Evolutionary conservation across 129 eudicot genomes (phyloP), one percentile per base, ranked within the genome.

Genomic region (Heracleum sosnowskyi): DNA sequence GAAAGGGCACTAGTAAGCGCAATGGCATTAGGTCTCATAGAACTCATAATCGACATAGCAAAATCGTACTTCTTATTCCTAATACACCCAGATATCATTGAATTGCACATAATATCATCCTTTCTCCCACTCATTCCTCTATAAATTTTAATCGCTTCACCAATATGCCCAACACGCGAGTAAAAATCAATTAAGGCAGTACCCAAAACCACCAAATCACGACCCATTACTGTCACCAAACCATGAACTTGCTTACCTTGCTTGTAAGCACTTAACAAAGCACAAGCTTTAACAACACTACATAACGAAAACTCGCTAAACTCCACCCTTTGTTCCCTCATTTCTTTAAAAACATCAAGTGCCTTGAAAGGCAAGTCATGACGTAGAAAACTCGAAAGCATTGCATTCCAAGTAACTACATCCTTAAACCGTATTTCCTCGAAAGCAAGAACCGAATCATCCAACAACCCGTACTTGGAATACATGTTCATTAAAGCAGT

Each of bases 321-420:
- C 37, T 78, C 82, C 40, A 84, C 82, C 34, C 49, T 73, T 66
- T 81, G 78, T 34, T 70, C 62, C 33, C 80, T 78, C 84, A 84
- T 81, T 29, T 73, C 78, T 42, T 16, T 51, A 80, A 80, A 73
- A 41, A 77, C 57, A 36, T 46, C 53, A 5, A 84, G 62, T 7
- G 85, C 82, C 62, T 81, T 81, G 34, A 62, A 29, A 70, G 82
- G 78, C 26, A 71, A 41, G 7, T 70, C 82, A 41, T 81, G 73
- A 41, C 80, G 83, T 69, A 84, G 16, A 78, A 62, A 84, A 31
- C 79, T 62, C 0, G 84, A 84, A 24, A 84, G 66, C 82, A 84
- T 63, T 26, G 87, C 84, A 74, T 81, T 84, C 87, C 87, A 84
- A 46, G 87, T 70, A 39, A 84, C 87, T 4, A 84, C 87, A 74